A percentile compares a stretch with the other conserved stretches of the same genome.
These are phyloP conservation scores for Cyclanthera cordifolia DNA, from an alignment of 306 rosid species.

Conservation along the genomic window DNA sequence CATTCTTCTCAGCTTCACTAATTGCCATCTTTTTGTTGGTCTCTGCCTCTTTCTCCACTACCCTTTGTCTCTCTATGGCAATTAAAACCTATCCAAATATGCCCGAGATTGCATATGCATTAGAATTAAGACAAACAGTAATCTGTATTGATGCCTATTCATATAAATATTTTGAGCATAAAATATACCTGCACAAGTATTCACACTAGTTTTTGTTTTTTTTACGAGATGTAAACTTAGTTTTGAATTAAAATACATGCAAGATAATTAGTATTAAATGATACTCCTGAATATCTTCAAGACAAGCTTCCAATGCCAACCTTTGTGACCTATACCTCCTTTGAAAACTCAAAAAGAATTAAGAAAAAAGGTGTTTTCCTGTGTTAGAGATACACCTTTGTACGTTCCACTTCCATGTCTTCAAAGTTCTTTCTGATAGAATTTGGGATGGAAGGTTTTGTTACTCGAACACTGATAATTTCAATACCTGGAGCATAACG, in stretches of 20 bases:
- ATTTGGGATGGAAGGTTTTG: constrained; percentile 76
- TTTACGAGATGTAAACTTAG: not conserved
- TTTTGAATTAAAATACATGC: not conserved
- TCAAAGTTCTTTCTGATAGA: constrained; percentile 63
- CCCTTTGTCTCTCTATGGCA: constrained; percentile 67
- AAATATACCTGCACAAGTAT: no score
- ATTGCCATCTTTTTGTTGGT: constrained; percentile 80
- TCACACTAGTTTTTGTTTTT: not conserved
- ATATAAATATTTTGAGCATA: not conserved
- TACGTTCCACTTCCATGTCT: constrained; percentile 94
- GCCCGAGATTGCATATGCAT: constrained; percentile 12
- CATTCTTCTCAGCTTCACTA: constrained; percentile 93
- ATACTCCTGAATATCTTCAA: not conserved
- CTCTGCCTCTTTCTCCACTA: constrained; percentile 78
- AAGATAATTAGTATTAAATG: not conserved
- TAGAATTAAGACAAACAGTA: not conserved
- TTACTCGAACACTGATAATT: constrained; percentile 71
- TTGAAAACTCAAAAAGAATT: not conserved
- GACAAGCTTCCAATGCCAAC: not conserved
- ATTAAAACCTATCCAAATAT: constrained; percentile 60
- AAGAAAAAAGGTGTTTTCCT: not conserved
- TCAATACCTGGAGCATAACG: constrained; percentile 91
- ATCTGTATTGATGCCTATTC: not conserved
- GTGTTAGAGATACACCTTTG: constrained; percentile 46
- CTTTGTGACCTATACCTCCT: not conserved